Evolutionary conservation across 2,329 filamentous ascomycete species (phyloP).

Genomic region (Pestalotiopsis sp.): DNA sequence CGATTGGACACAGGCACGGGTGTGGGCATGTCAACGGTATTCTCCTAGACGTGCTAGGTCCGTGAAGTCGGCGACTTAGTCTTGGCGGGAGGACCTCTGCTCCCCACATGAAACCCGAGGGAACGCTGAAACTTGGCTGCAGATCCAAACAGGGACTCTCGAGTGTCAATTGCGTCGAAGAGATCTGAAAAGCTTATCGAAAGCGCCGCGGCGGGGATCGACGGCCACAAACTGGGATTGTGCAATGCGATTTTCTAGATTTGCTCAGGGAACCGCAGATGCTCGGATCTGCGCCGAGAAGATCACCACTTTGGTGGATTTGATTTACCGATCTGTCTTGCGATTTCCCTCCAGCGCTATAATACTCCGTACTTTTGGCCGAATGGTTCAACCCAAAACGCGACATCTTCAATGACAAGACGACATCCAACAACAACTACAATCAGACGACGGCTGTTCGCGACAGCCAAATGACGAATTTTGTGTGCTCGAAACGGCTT

Average conservation of each 20-base stretch:
- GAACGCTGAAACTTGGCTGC: conserved; percentile 5
- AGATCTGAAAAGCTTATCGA: conserved; percentile 1
- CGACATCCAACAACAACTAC: not conserved
- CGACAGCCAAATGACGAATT: not conserved
- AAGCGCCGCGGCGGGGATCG: not conserved
- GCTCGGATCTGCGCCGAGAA: not conserved
- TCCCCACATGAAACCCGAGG: conserved; percentile 1
- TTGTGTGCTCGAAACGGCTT: not conserved
- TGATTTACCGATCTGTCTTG: not conserved
- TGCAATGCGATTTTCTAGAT: not conserved
- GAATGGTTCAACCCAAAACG: not conserved
- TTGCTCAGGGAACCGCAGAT: not conserved
- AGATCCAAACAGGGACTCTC: not conserved
- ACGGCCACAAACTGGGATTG: not conserved
- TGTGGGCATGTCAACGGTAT: not conserved
- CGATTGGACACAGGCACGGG: not conserved
- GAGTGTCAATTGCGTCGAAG: conserved; percentile 4
- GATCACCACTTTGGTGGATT: not conserved
- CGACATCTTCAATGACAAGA: not conserved
- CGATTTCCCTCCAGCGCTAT: not conserved
- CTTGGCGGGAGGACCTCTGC: not conserved
- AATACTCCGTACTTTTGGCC: not conserved
- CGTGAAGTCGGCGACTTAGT: not conserved
- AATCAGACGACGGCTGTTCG: not conserved
- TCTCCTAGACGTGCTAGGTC: not conserved